A percentile compares a stretch with the other conserved stretches of the same genome.
These are phyloP conservation scores for Talaromyces stipitatus DNA, from an alignment of 495 filamentous ascomycete species.

Conservation along the genomic window DNA sequence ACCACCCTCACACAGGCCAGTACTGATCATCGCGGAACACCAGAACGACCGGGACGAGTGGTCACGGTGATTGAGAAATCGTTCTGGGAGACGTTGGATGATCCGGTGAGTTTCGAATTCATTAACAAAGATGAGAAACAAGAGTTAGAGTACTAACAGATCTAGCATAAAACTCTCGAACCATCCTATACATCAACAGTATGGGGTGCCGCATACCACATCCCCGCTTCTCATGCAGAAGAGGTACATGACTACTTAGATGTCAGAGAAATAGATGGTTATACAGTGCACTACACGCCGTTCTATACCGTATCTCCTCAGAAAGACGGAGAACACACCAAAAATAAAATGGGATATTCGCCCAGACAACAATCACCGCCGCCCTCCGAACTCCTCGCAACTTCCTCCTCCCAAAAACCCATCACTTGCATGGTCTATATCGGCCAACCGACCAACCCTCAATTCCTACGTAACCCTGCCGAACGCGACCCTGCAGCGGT, in stretches of 20 bases:
- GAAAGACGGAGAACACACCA: not conserved
- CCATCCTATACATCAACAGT: constrained; percentile 51
- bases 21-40: constrained; percentile 92
- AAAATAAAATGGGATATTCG: not conserved
- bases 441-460: constrained; percentile 86
- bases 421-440: constrained; percentile 79
- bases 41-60: constrained; percentile 77
- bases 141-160: not conserved
- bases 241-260: constrained; percentile 89
- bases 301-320: constrained; percentile 53
- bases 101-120: constrained; percentile 32
- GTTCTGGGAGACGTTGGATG: constrained; percentile 73
- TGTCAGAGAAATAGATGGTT: constrained; percentile 95
- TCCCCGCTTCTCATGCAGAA: constrained; percentile 59
- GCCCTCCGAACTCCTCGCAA: not conserved
- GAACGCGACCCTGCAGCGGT: constrained; percentile 73
- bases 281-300: constrained; percentile 79
- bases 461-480: constrained; percentile 63
- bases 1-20: constrained; percentile 19
- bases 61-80: constrained; percentile 81
- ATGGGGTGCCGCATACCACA: constrained; percentile 93
- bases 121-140: not conserved
- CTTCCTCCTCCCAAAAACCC: constrained; percentile 13
- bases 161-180: constrained; percentile 28
- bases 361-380: not conserved